Base-by-base conservation (phyloP, 768 basidiomycete species). In the Hypholoma sublateritium region DNA sequence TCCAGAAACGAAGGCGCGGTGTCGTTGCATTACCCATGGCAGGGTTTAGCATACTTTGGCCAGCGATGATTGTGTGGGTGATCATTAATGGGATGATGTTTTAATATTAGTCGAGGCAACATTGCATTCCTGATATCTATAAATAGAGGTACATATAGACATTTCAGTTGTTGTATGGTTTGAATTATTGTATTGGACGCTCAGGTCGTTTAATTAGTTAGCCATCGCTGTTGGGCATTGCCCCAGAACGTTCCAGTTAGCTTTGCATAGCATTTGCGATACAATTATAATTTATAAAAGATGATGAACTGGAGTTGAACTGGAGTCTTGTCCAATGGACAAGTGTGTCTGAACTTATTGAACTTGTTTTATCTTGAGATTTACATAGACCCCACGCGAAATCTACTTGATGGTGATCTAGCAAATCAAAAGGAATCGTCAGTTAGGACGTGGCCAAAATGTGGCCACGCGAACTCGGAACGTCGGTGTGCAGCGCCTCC, bases 81-180 rank as follows among this genome's bases (percentile, higher is more conserved):
- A 52, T 75, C 42, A 72, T 77, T 36, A 73, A 72, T 34, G 74
- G 73, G 73, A 72, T 72, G 65, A 72, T 75, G 46, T 58, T 63
- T 39, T 60, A 62, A 46, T 61, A 35, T 22, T 9, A 32, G 28
- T 32, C 28, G 28, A 32, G 17, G 39, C 17, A n/a, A n/a, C 42
- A 28, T 34, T 43, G 13, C 50, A 34, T 50, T 16, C 44, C 9
- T n/a, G 28, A 28, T 28, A 28, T 28, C 9, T 9, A 32, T 32
- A 32, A 22, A 42, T 19, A 36, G 22, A 5, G 22, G n/a, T n/a
- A 22, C 1, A 21, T 14, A 46, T 46, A 42, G 41, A 42, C 41
- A 42, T 32, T n/a, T 42, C 41, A 21, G 13, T 42, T 42, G n/a
- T 42, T 21, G 41, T 21, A 42, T n/a, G 8, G 21, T 3, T 42